These are phyloP conservation scores for Neonectria faginata DNA, from an alignment of 2,329 filamentous ascomycete genomes.

Conservation along the genomic window DNA sequence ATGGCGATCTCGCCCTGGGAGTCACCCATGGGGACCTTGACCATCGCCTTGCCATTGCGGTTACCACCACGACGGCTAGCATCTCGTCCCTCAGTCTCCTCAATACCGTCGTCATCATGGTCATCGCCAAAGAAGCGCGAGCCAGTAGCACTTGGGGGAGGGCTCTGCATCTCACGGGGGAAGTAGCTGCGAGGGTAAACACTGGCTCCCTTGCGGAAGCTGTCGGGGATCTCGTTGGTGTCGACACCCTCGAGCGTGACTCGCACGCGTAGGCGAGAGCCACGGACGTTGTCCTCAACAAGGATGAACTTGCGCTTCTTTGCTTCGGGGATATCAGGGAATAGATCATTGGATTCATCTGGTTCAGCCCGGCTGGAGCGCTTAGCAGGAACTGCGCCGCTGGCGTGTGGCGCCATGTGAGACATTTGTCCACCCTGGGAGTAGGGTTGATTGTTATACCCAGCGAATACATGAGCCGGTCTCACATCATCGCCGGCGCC, in stretches of 20 bases:
- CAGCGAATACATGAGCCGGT: slow-evolving; percentile 79
- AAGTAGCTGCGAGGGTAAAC: slow-evolving; percentile 94
- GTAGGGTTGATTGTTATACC: slow-evolving; percentile 73
- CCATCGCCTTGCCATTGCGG: slow-evolving; percentile 55
- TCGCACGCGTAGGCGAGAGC: slow-evolving; percentile 84
- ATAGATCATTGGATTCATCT: slow-evolving; percentile 76
- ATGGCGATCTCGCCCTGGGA: slow-evolving; percentile 81
- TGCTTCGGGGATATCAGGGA: slow-evolving; percentile 87
- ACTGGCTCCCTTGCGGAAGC: slow-evolving; percentile 88
- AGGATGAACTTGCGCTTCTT: slow-evolving; percentile 98
- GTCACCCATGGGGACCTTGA: slow-evolving; percentile 73
- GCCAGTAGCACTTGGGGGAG: slow-evolving; percentile 79
- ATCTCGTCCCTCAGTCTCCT: slow-evolving; percentile 62
- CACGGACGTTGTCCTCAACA: slow-evolving; percentile 88
- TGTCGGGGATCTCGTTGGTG: slow-evolving; percentile 95
- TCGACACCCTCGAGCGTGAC: slow-evolving; percentile 94
- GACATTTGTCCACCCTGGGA: slow-evolving; percentile 71
- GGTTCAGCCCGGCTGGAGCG: slow-evolving; percentile 59
- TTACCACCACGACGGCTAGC: slow-evolving; percentile 52
- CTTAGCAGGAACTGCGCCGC: slow-evolving; percentile 52
- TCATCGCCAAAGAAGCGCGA: slow-evolving; percentile 81
- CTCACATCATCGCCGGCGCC: slow-evolving; percentile 73
- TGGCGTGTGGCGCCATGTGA: slow-evolving; percentile 60
- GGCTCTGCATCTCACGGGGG: slow-evolving; percentile 90
- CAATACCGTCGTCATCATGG: slow-evolving; percentile 65